phyloP scores from a whole-genome alignment of 257 asterid species.

The Parsonsia alboflavescens region DNA sequence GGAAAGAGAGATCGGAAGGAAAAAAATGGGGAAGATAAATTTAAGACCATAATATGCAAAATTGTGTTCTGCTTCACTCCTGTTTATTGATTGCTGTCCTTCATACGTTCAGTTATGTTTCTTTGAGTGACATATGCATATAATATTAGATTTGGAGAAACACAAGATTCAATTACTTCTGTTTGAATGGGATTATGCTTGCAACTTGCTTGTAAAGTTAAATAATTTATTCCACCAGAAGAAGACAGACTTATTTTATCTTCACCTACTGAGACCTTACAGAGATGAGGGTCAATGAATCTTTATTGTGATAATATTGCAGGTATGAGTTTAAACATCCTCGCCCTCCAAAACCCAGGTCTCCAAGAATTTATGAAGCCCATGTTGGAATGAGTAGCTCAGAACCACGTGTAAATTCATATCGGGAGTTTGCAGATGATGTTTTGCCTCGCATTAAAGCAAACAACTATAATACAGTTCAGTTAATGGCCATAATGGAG shows the following conservation, averaged over 20 bases:
- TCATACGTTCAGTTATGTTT: background rate
- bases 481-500: slow-evolving; percentile 97
- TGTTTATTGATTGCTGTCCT: background rate
- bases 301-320: slow-evolving; percentile 21
- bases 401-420: slow-evolving; percentile 71
- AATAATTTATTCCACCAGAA: background rate
- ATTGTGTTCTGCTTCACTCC: too few species aligned
- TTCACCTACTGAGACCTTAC: background rate
- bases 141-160: background rate
- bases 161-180: background rate
- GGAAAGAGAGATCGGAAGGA: too few species aligned
- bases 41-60: too few species aligned
- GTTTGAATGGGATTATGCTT: background rate
- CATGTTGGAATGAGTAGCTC: slow-evolving; percentile 98
- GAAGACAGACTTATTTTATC: background rate
- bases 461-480: slow-evolving; percentile 83
- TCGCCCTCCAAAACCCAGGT: slow-evolving; percentile 69
- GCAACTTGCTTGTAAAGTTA: background rate
- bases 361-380: slow-evolving; percentile 93
- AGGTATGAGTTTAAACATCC: slow-evolving; percentile 81
- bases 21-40: too few species aligned
- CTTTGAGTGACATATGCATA: background rate
- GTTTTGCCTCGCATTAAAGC: slow-evolving; percentile 79
- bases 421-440: slow-evolving; percentile 82
- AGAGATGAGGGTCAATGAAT: slow-evolving; percentile 11